Percentiles rank a stretch among this genome's conserved stretches.
phyloP scores from a whole-genome alignment of 2,329 filamentous ascomycete species.

The Venturia nashicola region DNA sequence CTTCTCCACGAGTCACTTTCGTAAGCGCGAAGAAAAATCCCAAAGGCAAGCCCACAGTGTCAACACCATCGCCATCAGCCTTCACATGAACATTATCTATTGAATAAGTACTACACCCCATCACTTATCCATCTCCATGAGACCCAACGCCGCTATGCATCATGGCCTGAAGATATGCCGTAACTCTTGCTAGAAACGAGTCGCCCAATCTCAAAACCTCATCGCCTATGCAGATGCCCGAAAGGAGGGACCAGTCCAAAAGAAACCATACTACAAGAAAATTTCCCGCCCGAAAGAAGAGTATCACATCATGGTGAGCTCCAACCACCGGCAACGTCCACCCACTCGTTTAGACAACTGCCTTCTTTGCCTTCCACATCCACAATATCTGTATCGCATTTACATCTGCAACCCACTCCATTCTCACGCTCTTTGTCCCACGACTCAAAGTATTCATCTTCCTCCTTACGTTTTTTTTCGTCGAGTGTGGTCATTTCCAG shows the following conservation, averaged over 20 bases:
- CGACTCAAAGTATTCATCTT: constrained; percentile 91
- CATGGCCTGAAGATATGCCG: neutral
- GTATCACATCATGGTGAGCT: constrained; percentile 39
- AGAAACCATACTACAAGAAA: neutral
- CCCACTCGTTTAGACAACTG: constrained; percentile 91
- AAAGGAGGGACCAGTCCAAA: neutral
- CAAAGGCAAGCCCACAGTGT: neutral
- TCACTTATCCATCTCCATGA: neutral
- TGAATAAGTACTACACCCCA: neutral
- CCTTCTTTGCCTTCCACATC: constrained; percentile 97
- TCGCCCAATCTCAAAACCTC: neutral
- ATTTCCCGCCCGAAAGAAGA: neutral
- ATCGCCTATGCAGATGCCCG: neutral
- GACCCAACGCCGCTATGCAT: neutral
- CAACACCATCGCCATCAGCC: neutral
- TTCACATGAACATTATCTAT: neutral
- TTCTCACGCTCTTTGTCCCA: constrained; percentile 86
- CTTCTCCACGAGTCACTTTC: neutral
- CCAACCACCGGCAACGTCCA: constrained; percentile 93
- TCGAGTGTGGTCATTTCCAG: constrained; percentile 72
- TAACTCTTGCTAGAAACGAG: neutral
- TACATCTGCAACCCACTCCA: constrained; percentile 89
- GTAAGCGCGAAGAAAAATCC: neutral
- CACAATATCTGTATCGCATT: constrained; percentile 92
- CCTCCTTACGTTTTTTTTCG: constrained; percentile 73